Evolutionary conservation across 2,329 filamentous ascomycete genomes (phyloP).

Genomic region (Madurella fahalii): DNA sequence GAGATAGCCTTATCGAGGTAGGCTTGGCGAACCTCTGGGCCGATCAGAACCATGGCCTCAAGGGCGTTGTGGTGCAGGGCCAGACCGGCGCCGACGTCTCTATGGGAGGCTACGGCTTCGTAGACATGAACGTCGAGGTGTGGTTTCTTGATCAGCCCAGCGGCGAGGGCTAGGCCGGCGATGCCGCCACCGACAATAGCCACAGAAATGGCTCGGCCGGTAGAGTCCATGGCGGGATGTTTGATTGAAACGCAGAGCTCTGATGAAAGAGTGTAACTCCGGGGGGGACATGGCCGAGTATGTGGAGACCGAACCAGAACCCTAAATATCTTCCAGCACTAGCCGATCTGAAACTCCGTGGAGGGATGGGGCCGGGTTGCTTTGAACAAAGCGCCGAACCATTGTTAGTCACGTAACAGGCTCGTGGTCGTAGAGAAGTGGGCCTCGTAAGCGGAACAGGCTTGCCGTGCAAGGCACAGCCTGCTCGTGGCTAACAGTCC

Average conservation of each 20-base stretch:
- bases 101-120: constrained; percentile 32
- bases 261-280: too few species aligned
- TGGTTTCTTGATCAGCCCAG: constrained; percentile 32
- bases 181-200: constrained; percentile 29
- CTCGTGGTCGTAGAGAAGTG: too few species aligned
- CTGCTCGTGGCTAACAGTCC: too few species aligned
- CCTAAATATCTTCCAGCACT: too few species aligned
- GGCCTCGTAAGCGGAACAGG: too few species aligned
- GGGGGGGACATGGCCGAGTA: too few species aligned
- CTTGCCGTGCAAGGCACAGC: too few species aligned
- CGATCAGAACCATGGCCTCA: constrained; percentile 33
- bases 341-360: too few species aligned
- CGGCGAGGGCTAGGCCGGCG: constrained; percentile 35
- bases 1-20: constrained; percentile 31
- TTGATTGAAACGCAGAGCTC: not conserved
- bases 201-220: constrained; percentile 3
- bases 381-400: too few species aligned
- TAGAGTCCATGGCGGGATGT: constrained; percentile 8
- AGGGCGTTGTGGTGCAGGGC: constrained; percentile 38
- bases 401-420: too few species aligned
- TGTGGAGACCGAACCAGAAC: too few species aligned
- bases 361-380: too few species aligned
- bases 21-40: constrained; percentile 31
- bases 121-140: constrained; percentile 37
- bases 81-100: constrained; percentile 36